A percentile compares a stretch with the other conserved stretches of the same genome.
These are phyloP conservation scores for Skeletonema marinoi DNA, from an alignment of 108 stramenopile species.

Conservation along the genomic window DNA sequence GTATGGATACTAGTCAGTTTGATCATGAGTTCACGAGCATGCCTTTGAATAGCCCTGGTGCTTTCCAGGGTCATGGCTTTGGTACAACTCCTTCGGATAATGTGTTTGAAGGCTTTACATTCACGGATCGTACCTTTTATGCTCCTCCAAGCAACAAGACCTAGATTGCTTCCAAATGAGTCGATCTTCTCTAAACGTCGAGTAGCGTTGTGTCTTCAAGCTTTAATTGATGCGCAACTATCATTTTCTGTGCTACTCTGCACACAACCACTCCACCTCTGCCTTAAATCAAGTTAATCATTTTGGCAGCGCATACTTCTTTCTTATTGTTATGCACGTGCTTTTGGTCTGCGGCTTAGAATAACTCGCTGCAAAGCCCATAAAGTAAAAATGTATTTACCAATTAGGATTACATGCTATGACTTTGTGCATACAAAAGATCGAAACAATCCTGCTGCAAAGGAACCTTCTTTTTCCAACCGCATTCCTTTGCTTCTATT, in stretches of 20 bases:
- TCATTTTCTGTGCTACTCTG: neutral
- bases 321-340: neutral
- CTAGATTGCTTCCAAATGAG: neutral
- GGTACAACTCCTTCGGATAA: conserved; percentile 74
- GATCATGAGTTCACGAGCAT: conserved; percentile 92
- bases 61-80: conserved; percentile 53
- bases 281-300: neutral
- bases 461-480: conserved; percentile 53
- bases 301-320: conserved; percentile 3
- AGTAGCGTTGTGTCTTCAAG: neutral
- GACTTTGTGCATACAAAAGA: conserved; percentile 57
- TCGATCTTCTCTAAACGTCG: neutral
- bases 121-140: conserved; percentile 65
- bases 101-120: conserved; percentile 90
- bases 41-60: conserved; percentile 81
- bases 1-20: conserved; percentile 92
- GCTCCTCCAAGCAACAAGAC: conserved; percentile 37
- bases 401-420: neutral
- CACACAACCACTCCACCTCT: conserved; percentile 1
- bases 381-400: neutral
- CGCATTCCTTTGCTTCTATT: conserved; percentile 40
- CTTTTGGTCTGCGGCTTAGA: neutral
- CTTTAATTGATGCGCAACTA: neutral
- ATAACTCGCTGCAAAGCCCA: neutral
- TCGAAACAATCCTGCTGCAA: conserved; percentile 78